Evolutionary conservation across 2,329 filamentous ascomycete genomes (phyloP).

Genomic region (Aspergillus sp.): DNA sequence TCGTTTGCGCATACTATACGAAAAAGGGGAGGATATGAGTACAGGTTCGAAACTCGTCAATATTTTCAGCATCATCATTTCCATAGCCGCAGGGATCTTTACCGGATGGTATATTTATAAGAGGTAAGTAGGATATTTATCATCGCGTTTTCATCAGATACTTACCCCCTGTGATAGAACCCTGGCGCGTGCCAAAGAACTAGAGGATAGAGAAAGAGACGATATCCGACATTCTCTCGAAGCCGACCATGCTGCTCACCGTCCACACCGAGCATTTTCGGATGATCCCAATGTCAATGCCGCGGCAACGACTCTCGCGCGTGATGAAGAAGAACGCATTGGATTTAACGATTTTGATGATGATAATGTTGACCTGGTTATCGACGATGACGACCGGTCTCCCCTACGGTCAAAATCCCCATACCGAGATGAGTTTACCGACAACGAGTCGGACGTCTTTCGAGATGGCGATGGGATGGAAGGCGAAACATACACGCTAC

Average conservation of each 20-base stretch:
- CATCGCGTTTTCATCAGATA: background rate
- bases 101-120: conserved; percentile 87
- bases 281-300: conserved; percentile 41
- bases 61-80: conserved; percentile 75
- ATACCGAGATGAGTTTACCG: conserved; percentile 56
- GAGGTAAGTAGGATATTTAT: conserved; percentile 39
- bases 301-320: conserved; percentile 41
- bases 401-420: conserved; percentile 31
- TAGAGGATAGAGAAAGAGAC: conserved; percentile 49
- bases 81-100: conserved; percentile 67
- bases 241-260: conserved; percentile 35
- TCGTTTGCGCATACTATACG: conserved; percentile 77
- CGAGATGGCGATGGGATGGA: conserved; percentile 41
- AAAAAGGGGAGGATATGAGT: conserved; percentile 81
- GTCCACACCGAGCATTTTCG: conserved; percentile 34
- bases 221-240: conserved; percentile 37
- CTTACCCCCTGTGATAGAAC: conserved; percentile 34
- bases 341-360: conserved; percentile 43
- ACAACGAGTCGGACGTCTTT: conserved; percentile 53
- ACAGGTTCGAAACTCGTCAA: conserved; percentile 75
- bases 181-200: conserved; percentile 48
- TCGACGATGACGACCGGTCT: conserved; percentile 47
- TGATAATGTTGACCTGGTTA: conserved; percentile 40
- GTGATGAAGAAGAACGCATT: conserved; percentile 45
- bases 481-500: conserved; percentile 42